These are phyloP conservation scores for Boletus pseudo-olivaceus DNA, from an alignment of 768 basidiomycete species.

Conservation along the genomic window DNA sequence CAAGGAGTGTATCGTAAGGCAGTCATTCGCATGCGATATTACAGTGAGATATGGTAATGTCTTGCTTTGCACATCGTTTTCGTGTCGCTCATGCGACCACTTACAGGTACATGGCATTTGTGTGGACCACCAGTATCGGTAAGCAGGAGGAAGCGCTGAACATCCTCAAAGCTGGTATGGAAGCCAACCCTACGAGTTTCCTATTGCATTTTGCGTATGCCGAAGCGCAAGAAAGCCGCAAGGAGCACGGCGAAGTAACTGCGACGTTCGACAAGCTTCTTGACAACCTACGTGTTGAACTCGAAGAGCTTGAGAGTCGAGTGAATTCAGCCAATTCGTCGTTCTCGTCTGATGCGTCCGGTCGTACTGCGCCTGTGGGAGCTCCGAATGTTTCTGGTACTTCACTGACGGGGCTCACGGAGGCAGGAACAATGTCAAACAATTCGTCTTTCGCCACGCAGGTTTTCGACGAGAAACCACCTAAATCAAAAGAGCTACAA, in stretches of 20 bases:
- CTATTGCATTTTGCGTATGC: slow-evolving; percentile 88
- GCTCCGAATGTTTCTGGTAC: slow-evolving; percentile 13
- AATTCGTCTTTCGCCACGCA: slow-evolving; percentile 51
- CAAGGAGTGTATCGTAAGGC: slow-evolving; percentile 87
- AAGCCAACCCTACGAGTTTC: slow-evolving; percentile 86
- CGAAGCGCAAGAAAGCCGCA: slow-evolving; percentile 65
- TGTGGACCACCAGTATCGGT: slow-evolving; percentile 71
- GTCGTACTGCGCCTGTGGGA: slow-evolving; percentile 25
- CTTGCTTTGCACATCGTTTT: not conserved
- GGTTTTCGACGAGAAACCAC: slow-evolving; percentile 49
- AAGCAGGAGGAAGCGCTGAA: slow-evolving; percentile 78
- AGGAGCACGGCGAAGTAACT: slow-evolving; percentile 67
- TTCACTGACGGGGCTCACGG: slow-evolving; percentile 16
- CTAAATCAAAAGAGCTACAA: slow-evolving; percentile 52
- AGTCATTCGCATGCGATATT: slow-evolving; percentile 88
- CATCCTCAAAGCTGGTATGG: slow-evolving; percentile 80
- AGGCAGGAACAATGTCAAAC: slow-evolving; percentile 34
- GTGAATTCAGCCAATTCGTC: slow-evolving; percentile 37
- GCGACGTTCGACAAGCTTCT: slow-evolving; percentile 71
- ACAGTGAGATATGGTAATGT: slow-evolving; percentile 86
- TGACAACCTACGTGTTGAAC: slow-evolving; percentile 54
- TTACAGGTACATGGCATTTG: slow-evolving; percentile 85
- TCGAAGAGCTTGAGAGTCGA: slow-evolving; percentile 56
- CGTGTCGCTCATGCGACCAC: slow-evolving; percentile 12
- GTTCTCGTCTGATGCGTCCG: slow-evolving; percentile 35